Conservation (phyloP, 768 basidiomycete genomes). For the Galerina marginata region DNA sequence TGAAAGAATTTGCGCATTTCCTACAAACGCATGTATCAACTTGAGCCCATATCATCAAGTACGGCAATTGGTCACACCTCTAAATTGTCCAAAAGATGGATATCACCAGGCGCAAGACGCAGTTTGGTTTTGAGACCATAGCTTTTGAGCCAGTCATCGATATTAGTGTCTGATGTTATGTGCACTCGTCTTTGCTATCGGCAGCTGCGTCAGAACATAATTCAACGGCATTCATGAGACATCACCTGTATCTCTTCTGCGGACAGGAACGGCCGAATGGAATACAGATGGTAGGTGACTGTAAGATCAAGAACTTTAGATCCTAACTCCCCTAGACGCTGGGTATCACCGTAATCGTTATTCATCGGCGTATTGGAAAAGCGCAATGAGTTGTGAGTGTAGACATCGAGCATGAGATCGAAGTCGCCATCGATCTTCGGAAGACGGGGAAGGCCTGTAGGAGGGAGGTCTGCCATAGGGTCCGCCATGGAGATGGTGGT, state of each 20-base stretch:
- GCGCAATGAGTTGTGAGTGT: constrained; percentile 52
- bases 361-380: constrained; percentile 30
- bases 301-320: constrained; percentile 54
- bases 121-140: constrained; percentile 62
- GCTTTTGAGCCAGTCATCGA: constrained; percentile 53
- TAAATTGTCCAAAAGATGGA: constrained; percentile 25
- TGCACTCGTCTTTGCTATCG: constrained; percentile 29
- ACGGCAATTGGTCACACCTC: constrained; percentile 19
- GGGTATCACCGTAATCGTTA: constrained; percentile 60
- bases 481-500: constrained; percentile 9
- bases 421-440: constrained; percentile 61
- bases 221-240: background rate
- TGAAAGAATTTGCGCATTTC: constrained; percentile 61
- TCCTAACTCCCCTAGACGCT: constrained; percentile 66
- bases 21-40: constrained; percentile 35
- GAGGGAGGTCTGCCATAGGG: background rate
- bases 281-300: constrained; percentile 56
- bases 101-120: constrained; percentile 48
- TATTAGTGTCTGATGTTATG: constrained; percentile 42
- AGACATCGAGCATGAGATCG: constrained; percentile 62
- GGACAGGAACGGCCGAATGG: constrained; percentile 46
- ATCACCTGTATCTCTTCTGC: constrained; percentile 51
- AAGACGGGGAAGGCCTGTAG: constrained; percentile 44
- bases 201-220: background rate
- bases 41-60: background rate